A percentile compares a stretch with the other conserved stretches of the same genome.
Evolutionary conservation across 2,329 filamentous ascomycete genomes (phyloP).

Genomic region (Madurella mycetomatis): DNA sequence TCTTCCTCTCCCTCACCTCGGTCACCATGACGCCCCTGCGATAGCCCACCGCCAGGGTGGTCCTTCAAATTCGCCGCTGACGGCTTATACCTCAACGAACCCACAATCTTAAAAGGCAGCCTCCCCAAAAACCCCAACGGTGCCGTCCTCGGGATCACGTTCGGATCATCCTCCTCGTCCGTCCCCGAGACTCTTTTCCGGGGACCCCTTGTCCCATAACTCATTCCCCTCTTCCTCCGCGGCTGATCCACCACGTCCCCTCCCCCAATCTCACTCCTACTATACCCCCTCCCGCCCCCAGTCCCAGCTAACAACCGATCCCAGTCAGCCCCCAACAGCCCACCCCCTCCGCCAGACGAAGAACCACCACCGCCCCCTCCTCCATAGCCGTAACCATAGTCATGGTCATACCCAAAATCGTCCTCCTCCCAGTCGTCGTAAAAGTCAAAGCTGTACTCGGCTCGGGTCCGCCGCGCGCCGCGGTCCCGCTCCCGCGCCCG

Average conservation of each 20-base stretch:
- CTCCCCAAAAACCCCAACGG: slow-evolving; percentile 80
- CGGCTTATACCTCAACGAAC: slow-evolving; percentile 80
- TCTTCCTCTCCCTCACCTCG: slow-evolving; percentile 39
- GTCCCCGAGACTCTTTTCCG: slow-evolving; percentile 43
- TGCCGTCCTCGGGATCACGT: slow-evolving; percentile 83
- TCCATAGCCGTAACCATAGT: slow-evolving; percentile 36
- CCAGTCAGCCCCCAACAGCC: slow-evolving; percentile 60
- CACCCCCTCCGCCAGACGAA: slow-evolving; percentile 59
- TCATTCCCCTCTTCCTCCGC: slow-evolving; percentile 75
- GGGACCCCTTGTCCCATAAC: slow-evolving; percentile 68
- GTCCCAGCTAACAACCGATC: slow-evolving; percentile 70
- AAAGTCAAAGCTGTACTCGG: slow-evolving; percentile 90
- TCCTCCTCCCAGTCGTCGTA: slow-evolving; percentile 92
- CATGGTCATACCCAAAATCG: slow-evolving; percentile 33
- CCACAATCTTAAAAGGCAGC: slow-evolving; percentile 79
- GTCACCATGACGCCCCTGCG: slow-evolving; percentile 28
- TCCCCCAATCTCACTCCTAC: slow-evolving; percentile 27
- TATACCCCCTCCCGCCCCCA: slow-evolving; percentile 36
- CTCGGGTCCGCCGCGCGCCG: slow-evolving; percentile 47
- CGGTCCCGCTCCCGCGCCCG: slow-evolving; percentile 61
- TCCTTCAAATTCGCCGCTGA: slow-evolving; percentile 88
- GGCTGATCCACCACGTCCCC: slow-evolving; percentile 58
- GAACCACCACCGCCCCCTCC: slow-evolving; percentile 35
- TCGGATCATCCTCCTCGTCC: slow-evolving; percentile 65
- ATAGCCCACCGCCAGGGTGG: slow-evolving; percentile 58